phyloP scores from a whole-genome alignment of 257 asterid species.

The Ehretia macrophylla region DNA sequence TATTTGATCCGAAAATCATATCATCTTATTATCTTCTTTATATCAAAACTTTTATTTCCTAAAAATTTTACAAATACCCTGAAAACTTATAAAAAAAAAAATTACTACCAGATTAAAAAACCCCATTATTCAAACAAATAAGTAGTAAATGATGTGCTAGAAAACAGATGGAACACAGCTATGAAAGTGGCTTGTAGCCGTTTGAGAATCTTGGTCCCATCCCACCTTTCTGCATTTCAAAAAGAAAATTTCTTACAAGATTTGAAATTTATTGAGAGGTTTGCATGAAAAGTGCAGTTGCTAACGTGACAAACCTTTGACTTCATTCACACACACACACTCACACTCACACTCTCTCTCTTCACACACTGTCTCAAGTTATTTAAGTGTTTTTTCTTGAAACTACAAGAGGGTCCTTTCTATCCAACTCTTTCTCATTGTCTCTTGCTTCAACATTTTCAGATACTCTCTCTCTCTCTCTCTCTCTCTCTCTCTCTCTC shows the following conservation, averaged over 20 bases:
- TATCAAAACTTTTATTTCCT: too few species aligned
- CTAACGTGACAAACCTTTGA: slow-evolving; percentile 24
- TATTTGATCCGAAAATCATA: too few species aligned
- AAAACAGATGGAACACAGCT: slow-evolving; percentile 28
- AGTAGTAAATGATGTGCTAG: too few species aligned
- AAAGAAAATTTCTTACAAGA: slow-evolving; percentile 35
- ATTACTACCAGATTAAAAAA: too few species aligned
- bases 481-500: too few species aligned
- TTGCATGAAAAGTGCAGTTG: slow-evolving; percentile 24
- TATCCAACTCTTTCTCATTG: slow-evolving; percentile 30
- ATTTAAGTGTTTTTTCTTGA: slow-evolving; percentile 50
- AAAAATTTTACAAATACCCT: too few species aligned
- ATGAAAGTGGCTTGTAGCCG: slow-evolving; percentile 48
- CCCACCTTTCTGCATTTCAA: slow-evolving; percentile 38
- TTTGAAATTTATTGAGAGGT: slow-evolving; percentile 62
- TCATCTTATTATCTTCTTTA: too few species aligned
- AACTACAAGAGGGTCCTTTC: slow-evolving; percentile 45
- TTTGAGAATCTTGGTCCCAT: slow-evolving; percentile 57
- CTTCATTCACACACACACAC: slow-evolving; percentile 6
- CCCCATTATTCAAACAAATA: too few species aligned
- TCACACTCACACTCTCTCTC: slow-evolving; percentile 17
- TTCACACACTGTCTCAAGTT: neutral
- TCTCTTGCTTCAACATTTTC: slow-evolving; percentile 22
- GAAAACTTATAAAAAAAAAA: too few species aligned
- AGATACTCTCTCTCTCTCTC: slow-evolving; percentile 9